A percentile compares a stretch with the other conserved stretches of the same genome.
These are phyloP conservation scores for Tetramitus jugosus DNA, from an alignment of 208 protist species.

Conservation along the genomic window DNA sequence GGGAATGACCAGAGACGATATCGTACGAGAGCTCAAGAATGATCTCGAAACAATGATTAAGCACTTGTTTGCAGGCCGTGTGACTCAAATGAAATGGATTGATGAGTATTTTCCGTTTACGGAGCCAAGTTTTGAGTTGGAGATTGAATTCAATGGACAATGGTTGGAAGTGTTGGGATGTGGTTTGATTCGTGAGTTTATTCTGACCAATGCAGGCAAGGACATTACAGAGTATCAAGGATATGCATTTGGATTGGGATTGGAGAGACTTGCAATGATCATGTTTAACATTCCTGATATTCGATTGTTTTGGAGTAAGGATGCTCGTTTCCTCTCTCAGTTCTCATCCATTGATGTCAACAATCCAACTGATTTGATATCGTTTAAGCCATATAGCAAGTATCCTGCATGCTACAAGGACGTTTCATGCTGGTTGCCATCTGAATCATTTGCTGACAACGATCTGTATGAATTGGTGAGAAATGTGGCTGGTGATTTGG, in stretches of 20 bases:
- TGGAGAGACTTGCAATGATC: conserved; percentile 75
- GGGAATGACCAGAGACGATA: neutral
- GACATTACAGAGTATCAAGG: conserved; percentile 22
- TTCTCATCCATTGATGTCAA: too few relatives aligned
- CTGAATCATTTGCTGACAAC: conserved; percentile 51
- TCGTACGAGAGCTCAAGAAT: conserved; percentile 47
- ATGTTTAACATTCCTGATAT: conserved; percentile 75
- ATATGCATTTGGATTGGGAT: conserved; percentile 55
- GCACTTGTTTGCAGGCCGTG: conserved; percentile 26
- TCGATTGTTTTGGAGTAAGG: conserved; percentile 73
- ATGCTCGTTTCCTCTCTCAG: conserved; percentile 47
- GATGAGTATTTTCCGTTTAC: conserved; percentile 81
- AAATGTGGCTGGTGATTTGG: conserved; percentile 47
- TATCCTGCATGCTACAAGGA: conserved; percentile 65
- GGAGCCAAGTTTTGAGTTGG: conserved; percentile 63
- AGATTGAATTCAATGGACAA: conserved; percentile 62
- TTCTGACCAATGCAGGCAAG: conserved; percentile 39
- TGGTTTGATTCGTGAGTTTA: conserved; percentile 52
- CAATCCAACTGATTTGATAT: conserved; percentile 30
- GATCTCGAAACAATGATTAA: conserved; percentile 44
- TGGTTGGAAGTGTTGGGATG: conserved; percentile 73
- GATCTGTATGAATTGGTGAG: conserved; percentile 63
- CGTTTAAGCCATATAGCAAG: conserved; percentile 59
- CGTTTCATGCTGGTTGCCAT: conserved; percentile 58
- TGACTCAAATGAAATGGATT: conserved; percentile 45